Evolutionary conservation across 176 grass and related monocot species (phyloP).

Genomic region (Eremochloa ophiuroides): DNA sequence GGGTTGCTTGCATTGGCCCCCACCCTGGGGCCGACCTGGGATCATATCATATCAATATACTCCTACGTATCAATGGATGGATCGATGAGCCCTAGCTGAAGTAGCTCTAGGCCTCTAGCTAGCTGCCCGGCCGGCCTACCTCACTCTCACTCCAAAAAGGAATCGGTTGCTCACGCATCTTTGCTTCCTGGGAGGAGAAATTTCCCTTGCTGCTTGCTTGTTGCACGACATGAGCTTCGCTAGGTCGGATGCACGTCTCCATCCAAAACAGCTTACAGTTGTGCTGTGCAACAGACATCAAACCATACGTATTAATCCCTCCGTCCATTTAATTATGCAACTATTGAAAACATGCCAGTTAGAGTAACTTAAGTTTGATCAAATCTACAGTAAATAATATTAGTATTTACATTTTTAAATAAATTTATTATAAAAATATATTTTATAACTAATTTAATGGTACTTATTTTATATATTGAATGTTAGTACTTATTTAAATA

Average conservation of each 20-base stretch:
- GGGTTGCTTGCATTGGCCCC: not conserved
- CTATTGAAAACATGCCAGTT: no score
- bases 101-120: no score
- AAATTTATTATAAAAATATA: no score
- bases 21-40: not conserved
- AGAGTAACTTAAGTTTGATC: no score
- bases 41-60: not conserved
- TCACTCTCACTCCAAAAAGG: slow-evolving; percentile 6
- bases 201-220: not conserved
- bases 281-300: not conserved
- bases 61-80: not conserved
- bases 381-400: no score
- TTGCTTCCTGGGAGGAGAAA: slow-evolving; percentile 47
- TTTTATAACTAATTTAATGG: no score
- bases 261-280: slow-evolving; percentile 4
- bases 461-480: no score
- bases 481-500: no score
- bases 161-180: slow-evolving; percentile 24
- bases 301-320: no score
- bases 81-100: not conserved
- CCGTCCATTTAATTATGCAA: no score
- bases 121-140: not conserved
- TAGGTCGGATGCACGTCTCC: slow-evolving; percentile 19
- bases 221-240: not conserved
- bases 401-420: no score